Evolutionary conservation across 2,329 filamentous ascomycete species (phyloP), one percentile per base, ranked within the genome.

Genomic region (Colletotrichum limetticola): DNA sequence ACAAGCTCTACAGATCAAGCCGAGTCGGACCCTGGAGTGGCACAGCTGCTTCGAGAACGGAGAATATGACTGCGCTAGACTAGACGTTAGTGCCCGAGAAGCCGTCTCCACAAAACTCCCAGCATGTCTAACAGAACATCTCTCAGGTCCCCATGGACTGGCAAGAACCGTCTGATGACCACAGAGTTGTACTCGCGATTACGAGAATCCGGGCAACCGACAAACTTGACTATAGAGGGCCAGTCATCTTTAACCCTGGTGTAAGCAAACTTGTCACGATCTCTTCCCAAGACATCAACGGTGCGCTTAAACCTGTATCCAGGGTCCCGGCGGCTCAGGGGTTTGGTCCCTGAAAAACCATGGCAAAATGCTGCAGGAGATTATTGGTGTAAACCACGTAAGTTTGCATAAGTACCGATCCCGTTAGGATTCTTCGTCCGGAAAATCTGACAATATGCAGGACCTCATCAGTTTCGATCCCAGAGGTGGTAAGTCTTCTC

Each of bases 391-490:
- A 9, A 86, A 87, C 72, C 81, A 87, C 77, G 85, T 85, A 64
- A 77, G 81, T 78, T 9, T 56, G 52, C 24, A 7, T 7, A 5
- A 3, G 1, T 2, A 24, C 28, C 7, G 7, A 14, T 16, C 30
- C 12, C 67, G 26, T 55, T 12, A 1, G 9, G 5, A 14, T n/a
- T 11, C 2, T 9, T 19, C 1, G 19, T 26, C 37, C 11, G 5
- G 5, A 22, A 28, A 59, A 6, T 12, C 49, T 42, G 14, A 35
- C 61, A n/a, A 46, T 62, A 67, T 5, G 0, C n/a, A 84, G 80
- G 87, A 89, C 60, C 81, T 89, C 2, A 83, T 89, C 68, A 83
- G 84, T 55, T 89, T 86, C 65, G 87, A 89, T 63, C 86, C 87
- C 1, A 82, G 87, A 26, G 87, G 87, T 24, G 79, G 84, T 81